Base-by-base conservation (phyloP, 768 basidiomycete genomes). In the Lentinula lateritia region DNA sequence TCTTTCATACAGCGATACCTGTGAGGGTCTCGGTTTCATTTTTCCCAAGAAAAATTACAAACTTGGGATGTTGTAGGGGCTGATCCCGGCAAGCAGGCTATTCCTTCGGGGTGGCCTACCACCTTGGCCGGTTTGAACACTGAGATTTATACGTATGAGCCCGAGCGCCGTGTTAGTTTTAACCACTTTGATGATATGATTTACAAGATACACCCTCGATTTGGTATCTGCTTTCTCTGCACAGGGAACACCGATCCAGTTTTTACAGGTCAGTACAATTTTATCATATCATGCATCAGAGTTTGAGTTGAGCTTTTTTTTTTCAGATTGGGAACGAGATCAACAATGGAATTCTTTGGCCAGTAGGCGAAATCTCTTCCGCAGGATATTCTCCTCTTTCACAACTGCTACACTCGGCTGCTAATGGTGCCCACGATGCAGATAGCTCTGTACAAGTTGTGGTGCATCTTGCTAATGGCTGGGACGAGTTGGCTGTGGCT, bases 401-500 rank as follows among this genome's bases (percentile, higher is more conserved):
- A 3, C 81, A 87, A 68, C 74, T 87, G 18, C 76, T 87, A 34
- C 82, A 88, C 64, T 85, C 84, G 4, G 84, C 85, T 10, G 74
- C 79, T 28, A 81, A 73, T 56, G 86, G 80, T n/a, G 84, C 79
- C 3, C 79, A 79, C 45, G 74, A 74, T 41, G 83, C 64, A 34
- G 68, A 66, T 3, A 76, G 82, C 6, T 72, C 69, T 32, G 75
- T 78, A 4, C 80, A 79, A 66, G 81, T 79, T 42, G 76, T 86
- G 73, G 70, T 87, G 28, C 86, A 87, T 66, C 76, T 87, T 52
- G 84, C 85, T 5, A 84, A 88, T 61, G 85, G 86, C 6, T 88
- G 86, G 85, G 74, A 84, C 62, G 74, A 69, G 43, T 61, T 70
- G 23, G 73, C 71, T 2, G 74, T 83, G 50, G 70, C 70, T 59